Base-by-base conservation (phyloP, 805 yeast genomes). In the Pichia californica region DNA sequence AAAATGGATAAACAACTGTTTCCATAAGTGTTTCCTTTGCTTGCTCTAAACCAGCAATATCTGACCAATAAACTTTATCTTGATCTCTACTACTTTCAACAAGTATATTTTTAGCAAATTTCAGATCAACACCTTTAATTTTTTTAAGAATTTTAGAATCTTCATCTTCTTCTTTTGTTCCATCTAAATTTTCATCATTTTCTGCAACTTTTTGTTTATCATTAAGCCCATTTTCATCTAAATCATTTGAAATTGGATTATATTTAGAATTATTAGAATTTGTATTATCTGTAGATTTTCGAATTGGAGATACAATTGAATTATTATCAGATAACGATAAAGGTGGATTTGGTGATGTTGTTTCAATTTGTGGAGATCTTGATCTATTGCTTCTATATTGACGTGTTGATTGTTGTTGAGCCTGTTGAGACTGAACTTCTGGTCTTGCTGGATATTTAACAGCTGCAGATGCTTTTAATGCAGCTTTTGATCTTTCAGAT, bases 1-100 rank as follows among this genome's bases (percentile, higher is more conserved):
- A 64, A 57, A 91, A 89, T 20, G 99, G 99, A 60, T 89, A 91
- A 13, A 91, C 97, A 4, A 93, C 96, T 0, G 97, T 86, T 60
- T 91, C 99, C 59, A 88, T 91, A 43, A 91, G 68, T 2, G 96
- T 83, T 50, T 75, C 76, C 57, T 91, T 93, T 3, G 97, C 96
- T n/a, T 73, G 71, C 42, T 83, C 91, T 26, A 93, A 65, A 1
- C 99, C 99, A 0, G 95, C 95, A 49, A 91, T 84, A 57, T 93
- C 98, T 41, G 83, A 91, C 98, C 98, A 93, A 53, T 76, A 81
- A 2, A 91, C 93, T 53, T 86, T 86, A 57, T 89, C 96, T 13
- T 96, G 96, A 43, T 80, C 81, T 5, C 88, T 83, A 21, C 91
- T 83, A 46, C 91, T 87, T 57, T 91, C 96, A 50, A 83, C 84